Conservation (phyloP, 2,329 filamentous ascomycete genomes). For the Penicillium freii region DNA sequence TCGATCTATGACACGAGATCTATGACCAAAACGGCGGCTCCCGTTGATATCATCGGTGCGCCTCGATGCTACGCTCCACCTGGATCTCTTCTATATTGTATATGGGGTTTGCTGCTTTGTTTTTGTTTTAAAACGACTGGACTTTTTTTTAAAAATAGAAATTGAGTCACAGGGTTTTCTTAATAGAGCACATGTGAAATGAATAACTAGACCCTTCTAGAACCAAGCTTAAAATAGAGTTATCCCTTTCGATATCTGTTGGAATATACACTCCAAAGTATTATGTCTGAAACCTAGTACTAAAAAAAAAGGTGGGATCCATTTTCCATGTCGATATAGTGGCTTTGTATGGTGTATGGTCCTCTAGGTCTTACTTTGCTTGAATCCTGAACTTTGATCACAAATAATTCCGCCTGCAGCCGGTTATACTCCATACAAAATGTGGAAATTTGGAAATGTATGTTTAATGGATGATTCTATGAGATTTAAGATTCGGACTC, state of each 20-base stretch:
- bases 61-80: not conserved
- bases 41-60: slow-evolving; percentile 10
- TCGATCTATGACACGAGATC: slow-evolving; percentile 3
- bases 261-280: too few relatives aligned
- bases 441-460: not conserved
- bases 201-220: not conserved
- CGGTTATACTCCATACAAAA: not conserved
- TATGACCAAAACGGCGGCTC: not conserved
- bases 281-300: not conserved
- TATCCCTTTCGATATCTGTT: not conserved
- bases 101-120: not conserved
- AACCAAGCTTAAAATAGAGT: not conserved
- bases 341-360: not conserved
- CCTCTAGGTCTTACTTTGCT: not conserved
- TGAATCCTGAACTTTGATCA: not conserved
- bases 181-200: not conserved
- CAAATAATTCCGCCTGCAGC: not conserved
- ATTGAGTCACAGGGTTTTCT: too few relatives aligned
- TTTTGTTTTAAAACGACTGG: too few relatives aligned
- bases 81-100: not conserved
- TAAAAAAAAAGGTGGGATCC: not conserved
- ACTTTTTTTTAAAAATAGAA: too few relatives aligned
- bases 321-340: not conserved
- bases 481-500: not conserved
- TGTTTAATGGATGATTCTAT: too few relatives aligned